Evolutionary conservation across 208 protist species (phyloP).

Genomic region (Trichomonas tenax): DNA sequence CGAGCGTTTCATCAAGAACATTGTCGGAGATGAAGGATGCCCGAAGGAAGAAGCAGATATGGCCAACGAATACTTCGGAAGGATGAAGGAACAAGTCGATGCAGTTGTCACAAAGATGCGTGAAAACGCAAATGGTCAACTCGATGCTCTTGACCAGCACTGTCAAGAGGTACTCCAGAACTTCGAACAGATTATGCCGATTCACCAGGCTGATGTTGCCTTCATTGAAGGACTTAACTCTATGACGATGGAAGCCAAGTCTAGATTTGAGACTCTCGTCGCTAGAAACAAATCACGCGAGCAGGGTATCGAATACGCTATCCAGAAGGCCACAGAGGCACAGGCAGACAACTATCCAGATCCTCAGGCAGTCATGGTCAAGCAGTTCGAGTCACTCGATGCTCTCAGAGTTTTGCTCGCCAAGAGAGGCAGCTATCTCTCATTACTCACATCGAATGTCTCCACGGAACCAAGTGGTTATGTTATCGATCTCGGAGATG

Average conservation of each 20-base stretch:
- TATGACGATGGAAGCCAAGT: not conserved
- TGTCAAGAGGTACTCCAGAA: not conserved
- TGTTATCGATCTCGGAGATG: not conserved
- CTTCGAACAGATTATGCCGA: not conserved
- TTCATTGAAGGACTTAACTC: not conserved
- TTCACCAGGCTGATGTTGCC: not conserved
- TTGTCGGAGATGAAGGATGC: not conserved
- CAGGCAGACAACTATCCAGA: not conserved
- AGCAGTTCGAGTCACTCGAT: not conserved
- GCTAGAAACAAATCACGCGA: not conserved
- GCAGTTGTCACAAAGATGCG: not conserved
- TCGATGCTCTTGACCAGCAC: not conserved
- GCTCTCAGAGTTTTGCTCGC: not conserved
- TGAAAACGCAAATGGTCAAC: not conserved
- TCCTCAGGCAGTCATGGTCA: not conserved
- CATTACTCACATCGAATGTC: not conserved
- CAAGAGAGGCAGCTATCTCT: not conserved
- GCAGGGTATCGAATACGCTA: not conserved
- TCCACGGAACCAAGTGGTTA: not conserved
- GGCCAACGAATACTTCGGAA: not conserved
- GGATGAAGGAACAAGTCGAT: not conserved
- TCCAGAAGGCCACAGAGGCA: not conserved
- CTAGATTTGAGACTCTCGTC: not conserved
- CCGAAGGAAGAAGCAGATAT: not conserved
- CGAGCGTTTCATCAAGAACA: not conserved